Percentiles rank a stretch among this genome's conserved stretches.
Evolutionary conservation across 2,329 filamentous ascomycete genomes (phyloP).

Genomic region (Claviceps purpurea): DNA sequence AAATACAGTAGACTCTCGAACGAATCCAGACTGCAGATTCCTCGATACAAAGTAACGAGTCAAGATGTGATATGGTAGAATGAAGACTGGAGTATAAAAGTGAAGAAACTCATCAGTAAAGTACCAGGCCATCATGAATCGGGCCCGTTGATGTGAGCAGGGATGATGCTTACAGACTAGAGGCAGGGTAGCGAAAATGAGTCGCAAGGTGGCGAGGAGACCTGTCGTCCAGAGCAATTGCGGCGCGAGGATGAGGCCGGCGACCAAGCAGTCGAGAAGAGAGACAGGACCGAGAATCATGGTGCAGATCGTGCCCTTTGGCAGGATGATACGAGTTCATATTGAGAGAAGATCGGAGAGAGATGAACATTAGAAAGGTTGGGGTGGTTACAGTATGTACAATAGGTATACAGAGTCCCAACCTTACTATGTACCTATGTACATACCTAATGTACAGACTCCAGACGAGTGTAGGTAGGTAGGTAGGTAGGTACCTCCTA

Average conservation of each 20-base stretch:
- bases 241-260: slow-evolving; percentile 55
- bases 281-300: slow-evolving; percentile 68
- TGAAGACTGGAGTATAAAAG: neutral
- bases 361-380: neutral
- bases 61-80: slow-evolving; percentile 4
- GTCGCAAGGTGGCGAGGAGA: slow-evolving; percentile 41
- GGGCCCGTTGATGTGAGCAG: neutral
- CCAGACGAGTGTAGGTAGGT: too few relatives aligned
- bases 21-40: slow-evolving; percentile 39
- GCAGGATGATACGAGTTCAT: neutral
- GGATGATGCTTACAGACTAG: slow-evolving; percentile 18
- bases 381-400: neutral
- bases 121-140: neutral
- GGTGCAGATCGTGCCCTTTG: neutral
- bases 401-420: too few relatives aligned
- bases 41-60: slow-evolving; percentile 9
- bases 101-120: neutral
- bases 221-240: slow-evolving; percentile 59
- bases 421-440: too few relatives aligned
- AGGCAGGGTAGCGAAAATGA: slow-evolving; percentile 57
- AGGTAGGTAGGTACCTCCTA: too few relatives aligned
- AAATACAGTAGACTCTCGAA: slow-evolving; percentile 56
- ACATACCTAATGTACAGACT: too few relatives aligned
- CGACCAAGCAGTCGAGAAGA: slow-evolving; percentile 62
- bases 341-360: neutral